Evolutionary conservation across 192 early-diverging fungal species (phyloP).

Genomic region (Backusella westeae): DNA sequence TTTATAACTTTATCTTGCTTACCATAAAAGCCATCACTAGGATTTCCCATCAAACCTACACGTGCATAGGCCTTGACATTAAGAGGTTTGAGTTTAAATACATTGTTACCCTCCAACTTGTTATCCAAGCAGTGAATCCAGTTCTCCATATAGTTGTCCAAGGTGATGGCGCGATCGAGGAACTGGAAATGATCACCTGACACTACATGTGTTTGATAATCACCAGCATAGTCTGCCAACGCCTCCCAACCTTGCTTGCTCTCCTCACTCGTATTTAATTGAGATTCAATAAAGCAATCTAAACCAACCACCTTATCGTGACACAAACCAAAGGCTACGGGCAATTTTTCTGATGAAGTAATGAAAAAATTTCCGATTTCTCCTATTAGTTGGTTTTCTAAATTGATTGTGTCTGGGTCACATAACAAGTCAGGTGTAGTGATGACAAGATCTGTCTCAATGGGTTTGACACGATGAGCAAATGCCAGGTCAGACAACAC

Average conservation of each 20-base stretch:
- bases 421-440: slow-evolving; percentile 19
- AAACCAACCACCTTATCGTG: not conserved
- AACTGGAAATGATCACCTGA: not conserved
- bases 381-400: not conserved
- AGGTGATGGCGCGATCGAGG: not conserved
- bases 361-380: not conserved
- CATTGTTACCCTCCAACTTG: not conserved
- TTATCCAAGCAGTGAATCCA: slow-evolving; percentile 10
- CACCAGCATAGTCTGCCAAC: not conserved
- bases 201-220: not conserved
- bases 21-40: slow-evolving; percentile 64
- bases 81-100: slow-evolving; percentile 23
- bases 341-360: not conserved
- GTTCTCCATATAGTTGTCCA: not conserved
- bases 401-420: slow-evolving; percentile 5
- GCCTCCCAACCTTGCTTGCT: not conserved
- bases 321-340: slow-evolving; percentile 4
- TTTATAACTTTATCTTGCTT: not conserved
- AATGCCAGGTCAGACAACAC: slow-evolving; percentile 18
- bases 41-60: slow-evolving; percentile 65
- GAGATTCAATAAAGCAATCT: not conserved
- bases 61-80: slow-evolving; percentile 46
- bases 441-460: slow-evolving; percentile 7
- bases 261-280: not conserved
- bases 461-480: slow-evolving; percentile 8